Conservation (phyloP, 768 basidiomycete genomes). For the Erythrobasidium yunnanense region DNA sequence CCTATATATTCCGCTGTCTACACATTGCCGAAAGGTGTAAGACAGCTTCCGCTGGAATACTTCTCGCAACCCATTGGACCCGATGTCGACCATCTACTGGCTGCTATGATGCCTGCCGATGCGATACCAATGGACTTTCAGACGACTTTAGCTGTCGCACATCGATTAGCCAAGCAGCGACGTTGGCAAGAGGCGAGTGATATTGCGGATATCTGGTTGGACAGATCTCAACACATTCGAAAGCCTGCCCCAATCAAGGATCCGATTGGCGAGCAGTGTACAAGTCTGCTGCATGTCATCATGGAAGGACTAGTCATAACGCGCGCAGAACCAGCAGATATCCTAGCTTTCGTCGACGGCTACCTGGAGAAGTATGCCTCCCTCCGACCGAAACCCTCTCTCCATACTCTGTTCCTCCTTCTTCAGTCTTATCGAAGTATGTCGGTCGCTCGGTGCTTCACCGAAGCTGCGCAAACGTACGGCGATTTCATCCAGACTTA, state of each 20-base stretch:
- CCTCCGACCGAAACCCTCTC: neutral
- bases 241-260: too few relatives aligned
- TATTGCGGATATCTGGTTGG: conserved; percentile 2
- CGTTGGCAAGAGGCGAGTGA: conserved; percentile 19
- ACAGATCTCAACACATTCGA: neutral
- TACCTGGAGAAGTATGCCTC: neutral
- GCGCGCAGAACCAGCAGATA: neutral
- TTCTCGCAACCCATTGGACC: neutral
- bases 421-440: neutral
- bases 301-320: conserved; percentile 19
- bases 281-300: conserved; percentile 8
- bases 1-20: conserved; percentile 16
- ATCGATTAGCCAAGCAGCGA: conserved; percentile 12
- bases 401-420: conserved; percentile 13
- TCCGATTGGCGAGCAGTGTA: too few relatives aligned
- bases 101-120: conserved; percentile 20
- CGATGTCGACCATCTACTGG: conserved; percentile 16
- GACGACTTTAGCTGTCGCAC: conserved; percentile 3
- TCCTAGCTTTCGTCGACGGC: conserved; percentile 4
- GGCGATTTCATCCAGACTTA: neutral
- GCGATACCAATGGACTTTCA: conserved; percentile 12
- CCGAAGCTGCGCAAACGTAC: neutral
- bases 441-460: neutral
- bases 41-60: neutral
- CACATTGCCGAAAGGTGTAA: conserved; percentile 5